Evolutionary conservation across 2,329 filamentous ascomycete genomes (phyloP).

Genomic region (Colletotrichum sp.): DNA sequence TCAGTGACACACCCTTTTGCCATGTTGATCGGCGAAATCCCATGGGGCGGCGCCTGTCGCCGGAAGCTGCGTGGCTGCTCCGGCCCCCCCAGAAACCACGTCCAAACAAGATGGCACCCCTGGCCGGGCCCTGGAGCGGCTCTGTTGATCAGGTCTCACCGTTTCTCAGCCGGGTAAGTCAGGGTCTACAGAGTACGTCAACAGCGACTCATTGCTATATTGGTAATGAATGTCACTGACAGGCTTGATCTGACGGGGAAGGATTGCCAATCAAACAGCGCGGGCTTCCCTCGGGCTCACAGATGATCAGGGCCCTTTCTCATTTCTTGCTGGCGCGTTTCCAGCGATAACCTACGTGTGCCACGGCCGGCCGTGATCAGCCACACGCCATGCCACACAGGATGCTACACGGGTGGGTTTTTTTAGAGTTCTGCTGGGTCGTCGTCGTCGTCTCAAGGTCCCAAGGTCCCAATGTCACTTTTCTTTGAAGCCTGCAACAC

Average conservation of each 20-base stretch:
- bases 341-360: neutral
- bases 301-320: conserved; percentile 13
- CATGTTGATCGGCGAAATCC: conserved; percentile 11
- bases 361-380: conserved; percentile 8
- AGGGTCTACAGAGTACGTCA: neutral
- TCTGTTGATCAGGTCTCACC: conserved; percentile 21
- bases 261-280: conserved; percentile 4
- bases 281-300: neutral
- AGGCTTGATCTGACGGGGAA: neutral
- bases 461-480: neutral
- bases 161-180: conserved; percentile 5
- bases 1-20: neutral
- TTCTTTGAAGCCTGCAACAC: neutral
- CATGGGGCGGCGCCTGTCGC: neutral
- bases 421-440: conserved; percentile 11
- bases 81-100: neutral
- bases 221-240: neutral
- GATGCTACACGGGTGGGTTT: neutral
- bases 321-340: conserved; percentile 12
- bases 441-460: neutral
- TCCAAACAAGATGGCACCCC: conserved; percentile 8
- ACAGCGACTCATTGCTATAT: conserved; percentile 4
- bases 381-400: conserved; percentile 16
- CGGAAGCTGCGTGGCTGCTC: neutral
- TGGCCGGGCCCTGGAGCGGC: conserved; percentile 9